Percentiles rank a stretch among this genome's conserved stretches.
Evolutionary conservation across 1,139 yeast species (phyloP).

Genomic region (Eremothecium coryli): DNA sequence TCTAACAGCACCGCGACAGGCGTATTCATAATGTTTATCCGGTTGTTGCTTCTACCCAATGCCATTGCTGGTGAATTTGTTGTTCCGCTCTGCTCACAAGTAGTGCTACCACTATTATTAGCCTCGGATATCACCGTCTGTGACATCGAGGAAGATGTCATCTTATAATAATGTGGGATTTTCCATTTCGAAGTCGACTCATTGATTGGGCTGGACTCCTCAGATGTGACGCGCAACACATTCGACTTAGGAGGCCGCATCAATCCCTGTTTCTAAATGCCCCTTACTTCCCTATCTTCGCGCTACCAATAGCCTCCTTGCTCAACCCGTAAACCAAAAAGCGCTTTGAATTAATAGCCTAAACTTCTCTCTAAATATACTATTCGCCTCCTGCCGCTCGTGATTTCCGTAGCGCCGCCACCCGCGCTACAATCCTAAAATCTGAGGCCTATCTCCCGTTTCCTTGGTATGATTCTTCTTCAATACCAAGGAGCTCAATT

Average conservation of each 20-base stretch:
- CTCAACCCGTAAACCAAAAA: no score
- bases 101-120: conserved; percentile 6
- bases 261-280: no score
- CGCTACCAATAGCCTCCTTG: no score
- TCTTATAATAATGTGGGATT: conserved; percentile 29
- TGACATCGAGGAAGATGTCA: conserved; percentile 8
- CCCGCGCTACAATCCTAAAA: no score
- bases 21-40: conserved; percentile 18
- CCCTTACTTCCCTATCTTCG: no score
- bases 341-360: no score
- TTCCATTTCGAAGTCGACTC: conserved; percentile 29
- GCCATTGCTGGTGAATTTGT: conserved; percentile 7
- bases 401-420: no score
- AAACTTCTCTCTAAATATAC: no score
- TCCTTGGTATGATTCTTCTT: no score
- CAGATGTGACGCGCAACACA: neutral
- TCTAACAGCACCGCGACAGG: conserved; percentile 27
- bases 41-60: conserved; percentile 7
- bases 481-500: no score
- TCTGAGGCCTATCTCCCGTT: no score
- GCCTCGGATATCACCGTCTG: conserved; percentile 5
- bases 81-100: conserved; percentile 11
- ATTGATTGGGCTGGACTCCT: conserved; percentile 5
- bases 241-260: conserved; percentile 4
- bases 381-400: no score